These are phyloP conservation scores for Tripterygium wilfordii DNA, from an alignment of 177 flowering plant genomes.

Conservation along the genomic window DNA sequence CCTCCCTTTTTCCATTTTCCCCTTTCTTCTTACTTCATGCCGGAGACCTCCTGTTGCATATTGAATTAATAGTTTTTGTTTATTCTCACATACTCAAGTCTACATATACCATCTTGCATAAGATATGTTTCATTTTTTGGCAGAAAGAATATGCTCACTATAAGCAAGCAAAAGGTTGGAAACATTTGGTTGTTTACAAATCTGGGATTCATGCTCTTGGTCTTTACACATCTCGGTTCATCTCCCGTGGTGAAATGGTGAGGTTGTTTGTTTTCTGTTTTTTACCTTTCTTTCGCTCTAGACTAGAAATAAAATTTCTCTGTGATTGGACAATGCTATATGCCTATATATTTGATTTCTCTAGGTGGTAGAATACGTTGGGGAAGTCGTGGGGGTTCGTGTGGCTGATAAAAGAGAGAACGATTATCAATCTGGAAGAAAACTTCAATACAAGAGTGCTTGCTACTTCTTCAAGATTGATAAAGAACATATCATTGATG, in stretches of 20 bases:
- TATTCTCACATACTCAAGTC: too few species aligned
- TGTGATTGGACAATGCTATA: conserved; percentile 4
- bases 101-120: too few species aligned
- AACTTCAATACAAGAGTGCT: conserved; percentile 63
- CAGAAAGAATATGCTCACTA: conserved; percentile 74
- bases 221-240: conserved; percentile 70
- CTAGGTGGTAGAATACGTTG: conserved; percentile 80
- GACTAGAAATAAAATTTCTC: neutral
- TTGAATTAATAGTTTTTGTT: too few species aligned
- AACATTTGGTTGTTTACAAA: conserved; percentile 66
- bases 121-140: too few species aligned
- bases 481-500: conserved; percentile 73
- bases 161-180: conserved; percentile 68
- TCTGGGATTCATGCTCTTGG: conserved; percentile 83
- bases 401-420: conserved; percentile 70
- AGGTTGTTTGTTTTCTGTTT: too few species aligned
- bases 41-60: too few species aligned
- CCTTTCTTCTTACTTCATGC: too few species aligned
- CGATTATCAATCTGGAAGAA: conserved; percentile 60
- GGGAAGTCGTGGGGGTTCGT: conserved; percentile 70
- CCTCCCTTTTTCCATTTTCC: too few species aligned
- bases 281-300: conserved; percentile 5
- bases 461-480: conserved; percentile 78
- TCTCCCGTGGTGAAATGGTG: conserved; percentile 71
- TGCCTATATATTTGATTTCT: neutral